Evolutionary conservation across 768 basidiomycete species (phyloP).

Genomic region (Russula emetica): DNA sequence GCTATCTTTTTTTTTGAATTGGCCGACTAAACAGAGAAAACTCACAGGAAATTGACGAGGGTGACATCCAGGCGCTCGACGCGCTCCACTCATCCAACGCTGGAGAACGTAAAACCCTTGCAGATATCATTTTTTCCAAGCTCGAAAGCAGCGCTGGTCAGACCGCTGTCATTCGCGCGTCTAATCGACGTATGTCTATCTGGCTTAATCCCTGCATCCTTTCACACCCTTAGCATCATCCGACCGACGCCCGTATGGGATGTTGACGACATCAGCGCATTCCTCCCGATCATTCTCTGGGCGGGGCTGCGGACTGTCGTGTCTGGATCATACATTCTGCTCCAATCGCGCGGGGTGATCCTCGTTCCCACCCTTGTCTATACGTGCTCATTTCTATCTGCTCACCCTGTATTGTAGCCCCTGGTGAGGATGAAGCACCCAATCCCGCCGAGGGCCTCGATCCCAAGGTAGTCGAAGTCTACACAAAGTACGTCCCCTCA

Average conservation of each 20-base stretch:
- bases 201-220: neutral
- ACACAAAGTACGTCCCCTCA: slow-evolving; percentile 67
- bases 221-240: neutral
- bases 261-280: neutral
- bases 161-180: slow-evolving; percentile 54
- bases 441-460: slow-evolving; percentile 88
- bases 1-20: neutral
- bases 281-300: no score
- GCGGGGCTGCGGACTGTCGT: no score
- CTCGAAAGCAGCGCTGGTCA: slow-evolving; percentile 59
- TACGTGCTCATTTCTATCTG: slow-evolving; percentile 14
- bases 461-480: slow-evolving; percentile 88
- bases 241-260: neutral
- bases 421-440: slow-evolving; percentile 45
- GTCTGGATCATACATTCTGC: no score
- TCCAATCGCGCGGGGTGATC: no score
- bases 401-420: slow-evolving; percentile 38
- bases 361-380: no score
- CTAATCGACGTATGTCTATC: slow-evolving; percentile 45
- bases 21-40: neutral
- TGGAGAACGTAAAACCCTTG: slow-evolving; percentile 77
- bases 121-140: slow-evolving; percentile 96
- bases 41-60: slow-evolving; percentile 80
- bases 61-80: slow-evolving; percentile 83
- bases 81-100: slow-evolving; percentile 70